Percentiles rank a stretch among this genome's conserved stretches.
phyloP scores from a whole-genome alignment of 352 stramenopile genomes.

The Globisporangium canariense region DNA sequence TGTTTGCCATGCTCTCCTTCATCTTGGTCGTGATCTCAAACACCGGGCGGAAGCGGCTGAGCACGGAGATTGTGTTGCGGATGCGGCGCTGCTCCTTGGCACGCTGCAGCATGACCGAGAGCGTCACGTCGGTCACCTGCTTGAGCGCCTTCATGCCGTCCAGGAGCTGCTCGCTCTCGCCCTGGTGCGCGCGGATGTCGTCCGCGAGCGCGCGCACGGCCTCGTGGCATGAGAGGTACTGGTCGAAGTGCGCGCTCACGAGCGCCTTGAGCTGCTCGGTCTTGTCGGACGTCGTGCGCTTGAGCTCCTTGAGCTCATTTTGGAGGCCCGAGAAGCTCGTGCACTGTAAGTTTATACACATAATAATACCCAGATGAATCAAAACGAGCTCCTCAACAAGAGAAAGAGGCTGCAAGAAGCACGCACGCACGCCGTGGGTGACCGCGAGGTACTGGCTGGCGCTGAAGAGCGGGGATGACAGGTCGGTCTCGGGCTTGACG shows the following conservation, averaged over 20 bases:
- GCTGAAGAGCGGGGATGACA: slow-evolving; percentile 60
- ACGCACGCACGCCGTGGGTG: slow-evolving; percentile 54
- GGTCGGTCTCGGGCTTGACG: slow-evolving; percentile 39
- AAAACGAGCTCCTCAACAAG: neutral
- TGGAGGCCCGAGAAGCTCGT: slow-evolving; percentile 64
- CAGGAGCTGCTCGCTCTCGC: slow-evolving; percentile 50
- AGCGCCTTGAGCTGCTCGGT: slow-evolving; percentile 82
- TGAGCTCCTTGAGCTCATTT: slow-evolving; percentile 61
- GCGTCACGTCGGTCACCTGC: slow-evolving; percentile 53
- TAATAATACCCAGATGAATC: neutral
- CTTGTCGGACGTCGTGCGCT: slow-evolving; percentile 76
- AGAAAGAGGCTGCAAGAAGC: neutral
- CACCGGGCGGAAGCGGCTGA: slow-evolving; percentile 61
- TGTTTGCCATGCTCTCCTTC: slow-evolving; percentile 54
- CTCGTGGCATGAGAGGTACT: slow-evolving; percentile 83
- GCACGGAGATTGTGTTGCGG: slow-evolving; percentile 66
- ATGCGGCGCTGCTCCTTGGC: slow-evolving; percentile 75
- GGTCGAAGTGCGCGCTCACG: slow-evolving; percentile 78
- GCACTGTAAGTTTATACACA: slow-evolving; percentile 22
- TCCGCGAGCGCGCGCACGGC: slow-evolving; percentile 56
- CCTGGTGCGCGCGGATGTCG: slow-evolving; percentile 59
- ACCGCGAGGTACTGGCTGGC: slow-evolving; percentile 54
- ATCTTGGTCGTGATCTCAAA: slow-evolving; percentile 78
- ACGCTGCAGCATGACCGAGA: slow-evolving; percentile 76
- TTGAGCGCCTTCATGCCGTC: slow-evolving; percentile 56